Evolutionary conservation across 1,139 yeast genomes (phyloP).

Genomic region (Magnusiomyces paraingens): DNA sequence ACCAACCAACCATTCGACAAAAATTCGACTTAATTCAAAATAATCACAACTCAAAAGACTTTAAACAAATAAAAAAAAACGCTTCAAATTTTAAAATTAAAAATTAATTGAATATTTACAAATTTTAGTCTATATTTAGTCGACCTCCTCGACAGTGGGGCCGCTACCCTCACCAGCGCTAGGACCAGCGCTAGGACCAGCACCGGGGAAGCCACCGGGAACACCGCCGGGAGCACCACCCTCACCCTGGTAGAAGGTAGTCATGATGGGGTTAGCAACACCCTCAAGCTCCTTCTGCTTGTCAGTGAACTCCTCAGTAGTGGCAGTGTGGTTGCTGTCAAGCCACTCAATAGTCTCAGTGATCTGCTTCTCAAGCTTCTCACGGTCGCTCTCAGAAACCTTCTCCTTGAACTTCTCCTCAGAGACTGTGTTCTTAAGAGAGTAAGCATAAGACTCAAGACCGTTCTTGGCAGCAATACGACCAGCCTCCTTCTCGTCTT

Average conservation of each 20-base stretch:
- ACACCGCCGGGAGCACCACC: conserved; percentile 47
- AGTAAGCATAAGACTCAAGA: conserved; percentile 87
- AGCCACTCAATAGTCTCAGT: conserved; percentile 84
- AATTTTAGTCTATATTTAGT: conserved; percentile 1
- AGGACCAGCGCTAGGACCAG: conserved; percentile 13
- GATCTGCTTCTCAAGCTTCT: conserved; percentile 74
- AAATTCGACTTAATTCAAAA: too few relatives aligned
- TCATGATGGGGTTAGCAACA: conserved; percentile 88
- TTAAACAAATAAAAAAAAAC: too few relatives aligned
- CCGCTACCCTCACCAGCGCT: conserved; percentile 40
- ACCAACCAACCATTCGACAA: too few relatives aligned
- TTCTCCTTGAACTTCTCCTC: conserved; percentile 80
- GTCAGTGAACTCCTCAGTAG: conserved; percentile 81
- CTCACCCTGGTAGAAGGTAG: conserved; percentile 66
- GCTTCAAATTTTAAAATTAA: too few relatives aligned
- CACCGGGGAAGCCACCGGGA: conserved; percentile 54
- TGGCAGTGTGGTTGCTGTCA: conserved; percentile 80
- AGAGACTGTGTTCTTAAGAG: conserved; percentile 73
- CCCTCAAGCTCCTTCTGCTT: conserved; percentile 92
- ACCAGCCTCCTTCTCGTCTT: conserved; percentile 74
- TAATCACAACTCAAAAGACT: too few relatives aligned
- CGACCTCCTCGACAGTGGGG: conserved; percentile 10
- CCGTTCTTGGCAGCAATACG: conserved; percentile 80
- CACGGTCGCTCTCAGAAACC: conserved; percentile 74
- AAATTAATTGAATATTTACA: too few relatives aligned